Conservation (phyloP, 2,329 filamentous ascomycete species). For the Cadophora gregata region DNA sequence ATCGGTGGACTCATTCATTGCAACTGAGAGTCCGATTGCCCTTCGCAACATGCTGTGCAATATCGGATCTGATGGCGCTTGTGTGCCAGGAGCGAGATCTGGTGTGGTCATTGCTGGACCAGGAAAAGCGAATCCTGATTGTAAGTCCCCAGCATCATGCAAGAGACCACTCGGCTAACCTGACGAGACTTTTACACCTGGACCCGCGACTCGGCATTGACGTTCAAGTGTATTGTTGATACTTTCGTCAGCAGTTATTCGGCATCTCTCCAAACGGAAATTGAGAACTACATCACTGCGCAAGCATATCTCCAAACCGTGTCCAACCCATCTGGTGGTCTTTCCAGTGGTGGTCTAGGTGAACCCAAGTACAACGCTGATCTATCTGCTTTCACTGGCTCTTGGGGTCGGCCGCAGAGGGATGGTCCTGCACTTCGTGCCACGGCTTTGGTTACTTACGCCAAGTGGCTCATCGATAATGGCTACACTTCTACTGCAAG, state of each 20-base stretch:
- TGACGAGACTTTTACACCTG: slow-evolving; percentile 77
- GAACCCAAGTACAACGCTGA: slow-evolving; percentile 78
- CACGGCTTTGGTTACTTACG: slow-evolving; percentile 74
- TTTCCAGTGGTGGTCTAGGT: slow-evolving; percentile 60
- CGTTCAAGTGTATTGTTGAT: slow-evolving; percentile 72
- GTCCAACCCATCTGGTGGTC: slow-evolving; percentile 58
- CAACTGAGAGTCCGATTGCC: slow-evolving; percentile 58
- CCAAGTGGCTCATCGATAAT: slow-evolving; percentile 72
- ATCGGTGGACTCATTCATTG: slow-evolving; percentile 59
- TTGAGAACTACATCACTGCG: slow-evolving; percentile 71
- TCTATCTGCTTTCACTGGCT: slow-evolving; percentile 63
- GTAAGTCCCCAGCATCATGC: slow-evolving; percentile 46
- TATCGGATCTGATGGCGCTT: slow-evolving; percentile 61
- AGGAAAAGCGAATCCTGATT: slow-evolving; percentile 59
- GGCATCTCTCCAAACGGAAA: slow-evolving; percentile 52
- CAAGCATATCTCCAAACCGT: slow-evolving; percentile 64
- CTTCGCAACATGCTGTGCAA: slow-evolving; percentile 61
- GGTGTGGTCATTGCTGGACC: slow-evolving; percentile 65
- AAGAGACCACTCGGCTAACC: slow-evolving; percentile 17
- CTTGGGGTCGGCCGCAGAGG: slow-evolving; percentile 80
- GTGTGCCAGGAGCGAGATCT: slow-evolving; percentile 52
- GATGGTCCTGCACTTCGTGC: slow-evolving; percentile 81
- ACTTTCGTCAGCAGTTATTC: slow-evolving; percentile 63
- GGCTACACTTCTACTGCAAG: slow-evolving; percentile 54
- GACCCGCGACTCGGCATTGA: slow-evolving; percentile 76